Evolutionary conservation across 768 basidiomycete genomes (phyloP).

Genomic region (Termitomyces sp.): DNA sequence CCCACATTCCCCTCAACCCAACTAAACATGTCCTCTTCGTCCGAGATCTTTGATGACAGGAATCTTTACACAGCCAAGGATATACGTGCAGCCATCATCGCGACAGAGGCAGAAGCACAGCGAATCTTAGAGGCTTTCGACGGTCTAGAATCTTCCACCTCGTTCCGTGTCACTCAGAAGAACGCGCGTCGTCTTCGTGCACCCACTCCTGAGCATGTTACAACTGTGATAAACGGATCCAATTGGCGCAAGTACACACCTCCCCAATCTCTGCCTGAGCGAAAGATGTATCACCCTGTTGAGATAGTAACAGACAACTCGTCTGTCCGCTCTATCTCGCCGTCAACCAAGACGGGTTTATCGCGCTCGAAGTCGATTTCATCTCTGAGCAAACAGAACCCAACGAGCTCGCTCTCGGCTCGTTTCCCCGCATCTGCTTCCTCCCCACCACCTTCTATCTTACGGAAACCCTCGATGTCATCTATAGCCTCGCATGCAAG

Average conservation of each 20-base stretch:
- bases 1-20: conserved; percentile 20
- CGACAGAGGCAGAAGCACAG: conserved; percentile 61
- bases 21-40: conserved; percentile 19
- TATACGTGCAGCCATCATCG: conserved; percentile 56
- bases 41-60: conserved; percentile 50
- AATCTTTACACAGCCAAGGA: conserved; percentile 49
- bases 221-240: conserved; percentile 27
- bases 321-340: conserved; percentile 41
- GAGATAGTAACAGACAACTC: conserved; percentile 30
- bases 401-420: conserved; percentile 26
- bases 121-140: conserved; percentile 67
- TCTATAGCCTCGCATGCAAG: conserved; percentile 50
- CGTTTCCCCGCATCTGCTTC: conserved; percentile 20
- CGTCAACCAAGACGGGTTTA: conserved; percentile 36
- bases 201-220: conserved; percentile 25
- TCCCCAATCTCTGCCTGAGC: conserved; percentile 9
- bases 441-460: conserved; percentile 20
- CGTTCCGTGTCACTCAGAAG: conserved; percentile 44
- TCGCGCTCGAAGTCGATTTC: conserved; percentile 41
- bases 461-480: conserved; percentile 47
- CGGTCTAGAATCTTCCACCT: conserved; percentile 56
- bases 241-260: conserved; percentile 31
- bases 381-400: conserved; percentile 22
- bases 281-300: conserved; percentile 8
- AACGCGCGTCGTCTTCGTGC: conserved; percentile 32